These are phyloP conservation scores for Schoenoplectus tabernaemontani DNA, from an alignment of 202 grass and related monocot species.

Conservation along the genomic window DNA sequence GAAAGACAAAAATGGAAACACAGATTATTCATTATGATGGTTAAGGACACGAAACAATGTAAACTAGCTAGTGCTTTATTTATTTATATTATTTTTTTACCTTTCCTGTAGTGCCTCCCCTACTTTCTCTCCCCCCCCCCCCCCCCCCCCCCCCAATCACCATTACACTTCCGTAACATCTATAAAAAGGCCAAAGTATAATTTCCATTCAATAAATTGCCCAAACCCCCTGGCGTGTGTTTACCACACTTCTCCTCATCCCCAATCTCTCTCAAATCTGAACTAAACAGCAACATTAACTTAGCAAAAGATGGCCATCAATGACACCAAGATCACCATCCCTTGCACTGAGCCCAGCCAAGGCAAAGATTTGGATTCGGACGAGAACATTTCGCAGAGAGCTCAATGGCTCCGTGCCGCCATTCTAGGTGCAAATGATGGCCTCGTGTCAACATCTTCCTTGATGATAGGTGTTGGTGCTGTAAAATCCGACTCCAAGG, in stretches of 20 bases:
- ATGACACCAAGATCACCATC: slow-evolving; percentile 36
- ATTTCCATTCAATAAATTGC: neutral
- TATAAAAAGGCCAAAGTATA: neutral
- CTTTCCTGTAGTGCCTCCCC: neutral
- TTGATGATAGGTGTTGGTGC: slow-evolving; percentile 67
- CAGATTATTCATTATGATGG: neutral
- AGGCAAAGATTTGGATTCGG: neutral
- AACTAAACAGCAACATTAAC: neutral
- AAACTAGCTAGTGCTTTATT: neutral
- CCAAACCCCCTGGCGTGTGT: slow-evolving; percentile 20
- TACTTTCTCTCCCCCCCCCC: neutral
- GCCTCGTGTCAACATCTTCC: slow-evolving; percentile 50
- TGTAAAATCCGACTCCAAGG: slow-evolving; percentile 51
- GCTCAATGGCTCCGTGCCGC: slow-evolving; percentile 61
- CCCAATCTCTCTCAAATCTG: neutral
- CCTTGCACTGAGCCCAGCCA: slow-evolving; percentile 28
- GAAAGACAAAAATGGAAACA: neutral
- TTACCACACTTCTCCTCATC: neutral
- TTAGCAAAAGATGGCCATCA: slow-evolving; percentile 14
- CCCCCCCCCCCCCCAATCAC: neutral
- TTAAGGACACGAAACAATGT: neutral
- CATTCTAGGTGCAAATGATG: slow-evolving; percentile 61
- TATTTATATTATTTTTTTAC: neutral
- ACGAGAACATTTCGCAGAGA: slow-evolving; percentile 11
- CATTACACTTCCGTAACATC: neutral